Evolutionary conservation across 805 yeast genomes (phyloP).

Genomic region (Schizosaccharomyces osmophilus): DNA sequence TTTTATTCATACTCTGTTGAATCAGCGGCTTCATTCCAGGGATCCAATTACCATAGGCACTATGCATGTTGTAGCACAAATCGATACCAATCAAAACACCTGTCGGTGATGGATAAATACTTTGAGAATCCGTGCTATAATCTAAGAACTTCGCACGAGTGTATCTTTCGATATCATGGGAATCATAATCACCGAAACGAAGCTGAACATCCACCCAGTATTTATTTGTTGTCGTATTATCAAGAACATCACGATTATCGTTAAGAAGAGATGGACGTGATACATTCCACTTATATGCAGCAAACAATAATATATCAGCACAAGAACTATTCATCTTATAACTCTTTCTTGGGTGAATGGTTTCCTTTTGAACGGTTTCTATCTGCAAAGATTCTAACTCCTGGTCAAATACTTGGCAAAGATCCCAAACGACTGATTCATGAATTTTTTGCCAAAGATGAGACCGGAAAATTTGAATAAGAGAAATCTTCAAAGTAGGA

Average conservation of each 20-base stretch:
- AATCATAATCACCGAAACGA: slow-evolving; percentile 90
- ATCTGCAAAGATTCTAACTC: slow-evolving; percentile 65
- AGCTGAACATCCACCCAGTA: slow-evolving; percentile 91
- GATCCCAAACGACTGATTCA: slow-evolving; percentile 77
- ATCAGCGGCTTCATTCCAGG: slow-evolving; percentile 76
- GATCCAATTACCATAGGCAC: slow-evolving; percentile 94
- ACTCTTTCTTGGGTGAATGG: slow-evolving; percentile 90
- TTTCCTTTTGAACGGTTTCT: slow-evolving; percentile 66
- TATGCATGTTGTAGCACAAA: slow-evolving; percentile 84
- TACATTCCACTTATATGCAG: slow-evolving; percentile 62
- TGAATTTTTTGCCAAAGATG: slow-evolving; percentile 98
- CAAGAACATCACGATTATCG: slow-evolving; percentile 41
- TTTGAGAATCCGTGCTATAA: slow-evolving; percentile 66
- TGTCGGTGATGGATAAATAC: slow-evolving; percentile 76
- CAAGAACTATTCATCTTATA: slow-evolving; percentile 90
- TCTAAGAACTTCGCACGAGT: slow-evolving; percentile 81
- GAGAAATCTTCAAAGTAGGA: slow-evolving; percentile 84
- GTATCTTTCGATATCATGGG: slow-evolving; percentile 86
- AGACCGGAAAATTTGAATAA: slow-evolving; percentile 88
- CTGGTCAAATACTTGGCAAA: slow-evolving; percentile 75
- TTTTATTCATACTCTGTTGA: slow-evolving; percentile 77
- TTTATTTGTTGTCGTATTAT: slow-evolving; percentile 31
- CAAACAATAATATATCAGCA: slow-evolving; percentile 64
- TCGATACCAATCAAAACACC: slow-evolving; percentile 82
- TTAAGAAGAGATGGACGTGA: slow-evolving; percentile 50